These are phyloP conservation scores for Peronospora destructor DNA, from an alignment of 352 stramenopile genomes.

Conservation along the genomic window DNA sequence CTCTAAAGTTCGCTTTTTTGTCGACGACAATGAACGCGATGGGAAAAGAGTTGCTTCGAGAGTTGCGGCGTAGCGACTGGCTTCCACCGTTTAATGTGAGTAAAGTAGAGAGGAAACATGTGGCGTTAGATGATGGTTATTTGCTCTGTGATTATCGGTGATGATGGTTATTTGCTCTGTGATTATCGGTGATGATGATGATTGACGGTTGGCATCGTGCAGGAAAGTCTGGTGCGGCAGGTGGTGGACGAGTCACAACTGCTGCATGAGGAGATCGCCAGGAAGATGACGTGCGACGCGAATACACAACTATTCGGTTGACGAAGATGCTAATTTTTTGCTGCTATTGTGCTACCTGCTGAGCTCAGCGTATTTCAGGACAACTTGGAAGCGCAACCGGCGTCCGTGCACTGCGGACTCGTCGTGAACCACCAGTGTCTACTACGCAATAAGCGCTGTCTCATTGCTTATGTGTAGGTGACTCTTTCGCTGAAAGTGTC, in stretches of 20 bases:
- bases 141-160: background rate
- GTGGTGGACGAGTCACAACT: constrained; percentile 66
- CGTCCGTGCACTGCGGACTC: constrained; percentile 64
- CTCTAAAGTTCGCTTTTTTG: constrained; percentile 15
- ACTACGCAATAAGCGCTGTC: constrained; percentile 86
- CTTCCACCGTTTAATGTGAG: constrained; percentile 87
- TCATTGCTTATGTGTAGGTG: constrained; percentile 82
- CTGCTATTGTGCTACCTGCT: constrained; percentile 5
- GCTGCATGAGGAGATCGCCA: constrained; percentile 61
- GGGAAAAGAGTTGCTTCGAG: constrained; percentile 79
- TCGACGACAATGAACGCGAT: constrained; percentile 69
- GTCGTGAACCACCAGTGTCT: constrained; percentile 87
- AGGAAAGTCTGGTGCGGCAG: constrained; percentile 81
- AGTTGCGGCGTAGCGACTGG: constrained; percentile 89
- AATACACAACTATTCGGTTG: background rate
- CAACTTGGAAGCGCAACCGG: constrained; percentile 47
- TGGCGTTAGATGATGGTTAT: background rate
- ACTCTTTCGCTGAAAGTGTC: background rate
- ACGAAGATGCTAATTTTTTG: background rate
- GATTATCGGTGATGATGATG: background rate
- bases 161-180: background rate
- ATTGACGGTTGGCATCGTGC: constrained; percentile 1
- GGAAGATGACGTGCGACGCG: constrained; percentile 54
- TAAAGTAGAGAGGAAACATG: background rate
- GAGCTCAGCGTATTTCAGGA: constrained; percentile 49